Evolutionary conservation across 192 early-diverging fungal genomes (phyloP), one percentile per base, ranked within the genome.

Genomic region (Entophlyctis luteolus): DNA sequence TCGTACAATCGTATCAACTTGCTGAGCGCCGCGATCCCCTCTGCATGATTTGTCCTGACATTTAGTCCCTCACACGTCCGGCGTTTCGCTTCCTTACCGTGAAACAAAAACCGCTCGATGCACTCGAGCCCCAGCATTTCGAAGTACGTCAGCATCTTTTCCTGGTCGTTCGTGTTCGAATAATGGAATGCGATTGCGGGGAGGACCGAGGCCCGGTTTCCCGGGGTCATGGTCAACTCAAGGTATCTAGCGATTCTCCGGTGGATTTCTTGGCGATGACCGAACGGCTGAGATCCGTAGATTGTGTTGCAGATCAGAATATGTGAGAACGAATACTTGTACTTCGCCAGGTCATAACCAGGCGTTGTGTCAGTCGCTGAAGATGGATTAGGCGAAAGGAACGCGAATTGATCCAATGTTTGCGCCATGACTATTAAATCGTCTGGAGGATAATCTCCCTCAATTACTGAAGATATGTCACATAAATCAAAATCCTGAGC

Each of bases 251-350:
- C 70, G 27, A 71, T 63, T 27, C 60, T 20, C 8, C 49, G 16
- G 39, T 71, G 70, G 42, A 71, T 71, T 31, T 71, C 70, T 45
- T 71, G 70, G 4, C 70, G 29, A 20, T 71, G 60, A 20, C 59
- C 55, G 34, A 71, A 71, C 29, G 70, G 70, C 50, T 63, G 70
- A 4, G 70, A 71, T n/a, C 60, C 70, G 39, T 71, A 71, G 47
- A 71, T 71, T 12, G 70, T 62, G 29, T 53, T 71, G 50, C 39
- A 63, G 38, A 71, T 63, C 16, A 63, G n/a, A 18, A 65, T 52
- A 48, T 71, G 70, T 10, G 59, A 52, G 32, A 71, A 71, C 22
- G 34, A 71, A 29, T 65, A 71, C 45, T 47, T 34, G 25, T 56
- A 65, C 20, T 45, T 54, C 29, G 34, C 65, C 20, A 34, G 27